A percentile compares a stretch with the other conserved stretches of the same genome.
Evolutionary conservation across 257 asterid species (phyloP).

Genomic region (Marsdenia floribunda): DNA sequence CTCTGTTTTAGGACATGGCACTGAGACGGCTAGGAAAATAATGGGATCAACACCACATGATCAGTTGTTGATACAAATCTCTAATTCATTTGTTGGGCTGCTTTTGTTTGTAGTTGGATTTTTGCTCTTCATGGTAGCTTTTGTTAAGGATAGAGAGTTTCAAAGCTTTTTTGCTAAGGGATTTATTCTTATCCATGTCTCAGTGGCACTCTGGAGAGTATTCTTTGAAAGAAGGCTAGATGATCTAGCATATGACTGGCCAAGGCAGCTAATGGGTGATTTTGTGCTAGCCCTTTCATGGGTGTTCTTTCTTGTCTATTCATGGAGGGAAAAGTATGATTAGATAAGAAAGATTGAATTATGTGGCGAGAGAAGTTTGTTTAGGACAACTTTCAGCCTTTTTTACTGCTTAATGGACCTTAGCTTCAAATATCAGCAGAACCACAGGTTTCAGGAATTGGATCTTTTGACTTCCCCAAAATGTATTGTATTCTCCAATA

Average conservation of each 20-base stretch:
- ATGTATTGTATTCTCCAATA: background rate
- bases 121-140: slow-evolving; percentile 61
- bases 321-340: slow-evolving; percentile 71
- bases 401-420: background rate
- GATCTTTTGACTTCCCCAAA: background rate
- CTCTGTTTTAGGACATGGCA: slow-evolving; percentile 52
- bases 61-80: slow-evolving; percentile 39
- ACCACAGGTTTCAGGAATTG: background rate
- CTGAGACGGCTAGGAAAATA: slow-evolving; percentile 46
- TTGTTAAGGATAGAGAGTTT: slow-evolving; percentile 59
- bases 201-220: slow-evolving; percentile 66
- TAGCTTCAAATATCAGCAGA: background rate
- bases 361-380: background rate
- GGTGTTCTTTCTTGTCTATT: slow-evolving; percentile 54
- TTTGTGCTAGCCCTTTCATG: slow-evolving; percentile 59
- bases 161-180: slow-evolving; percentile 65
- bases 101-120: slow-evolving; percentile 50
- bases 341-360: slow-evolving; percentile 10
- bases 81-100: slow-evolving; percentile 61
- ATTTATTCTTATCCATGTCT: slow-evolving; percentile 40
- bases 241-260: slow-evolving; percentile 67
- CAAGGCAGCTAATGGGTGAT: slow-evolving; percentile 58
- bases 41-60: slow-evolving; percentile 69
- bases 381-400: background rate
- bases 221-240: slow-evolving; percentile 61